These are phyloP conservation scores for Hortaea sp. DNA, from an alignment of 2,329 filamentous ascomycete genomes.

Conservation along the genomic window DNA sequence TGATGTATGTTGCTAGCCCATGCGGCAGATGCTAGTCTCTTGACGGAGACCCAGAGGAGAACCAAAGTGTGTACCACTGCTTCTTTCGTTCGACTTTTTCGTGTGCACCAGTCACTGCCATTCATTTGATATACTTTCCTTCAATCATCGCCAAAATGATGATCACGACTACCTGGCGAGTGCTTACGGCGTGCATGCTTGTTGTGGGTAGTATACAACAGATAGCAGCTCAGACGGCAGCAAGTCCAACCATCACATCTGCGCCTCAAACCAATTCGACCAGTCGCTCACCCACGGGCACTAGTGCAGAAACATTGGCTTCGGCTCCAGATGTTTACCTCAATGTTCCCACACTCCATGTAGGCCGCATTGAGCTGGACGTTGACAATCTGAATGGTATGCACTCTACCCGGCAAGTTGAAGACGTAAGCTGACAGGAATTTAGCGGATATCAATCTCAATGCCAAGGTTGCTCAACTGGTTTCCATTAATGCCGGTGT, in stretches of 20 bases:
- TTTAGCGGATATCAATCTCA: slow-evolving; percentile 33
- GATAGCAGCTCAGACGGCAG: slow-evolving; percentile 5
- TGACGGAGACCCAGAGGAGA: no score
- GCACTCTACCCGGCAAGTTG: not conserved
- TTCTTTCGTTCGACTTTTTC: no score
- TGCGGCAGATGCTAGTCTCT: no score
- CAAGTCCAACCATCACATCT: slow-evolving; percentile 10
- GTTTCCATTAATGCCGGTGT: slow-evolving; percentile 52
- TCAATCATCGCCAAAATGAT: slow-evolving; percentile 11
- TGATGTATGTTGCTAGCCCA: no score
- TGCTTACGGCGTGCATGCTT: not conserved
- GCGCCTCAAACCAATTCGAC: slow-evolving; percentile 36
- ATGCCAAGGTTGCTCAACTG: slow-evolving; percentile 46
- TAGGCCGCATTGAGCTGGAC: slow-evolving; percentile 49
- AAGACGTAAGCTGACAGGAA: slow-evolving; percentile 23
- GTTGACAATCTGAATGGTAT: slow-evolving; percentile 46
- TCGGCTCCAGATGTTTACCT: slow-evolving; percentile 49
- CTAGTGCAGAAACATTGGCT: slow-evolving; percentile 28
- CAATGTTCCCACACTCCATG: slow-evolving; percentile 45
- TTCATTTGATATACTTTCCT: not conserved
- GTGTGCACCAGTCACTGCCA: not conserved
- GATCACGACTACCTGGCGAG: slow-evolving; percentile 35
- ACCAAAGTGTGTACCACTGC: no score
- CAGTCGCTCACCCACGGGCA: not conserved
- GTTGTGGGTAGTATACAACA: not conserved